Conservation (phyloP, 1,284 basidiomycete genomes). For the Ganoderma meredithae region DNA sequence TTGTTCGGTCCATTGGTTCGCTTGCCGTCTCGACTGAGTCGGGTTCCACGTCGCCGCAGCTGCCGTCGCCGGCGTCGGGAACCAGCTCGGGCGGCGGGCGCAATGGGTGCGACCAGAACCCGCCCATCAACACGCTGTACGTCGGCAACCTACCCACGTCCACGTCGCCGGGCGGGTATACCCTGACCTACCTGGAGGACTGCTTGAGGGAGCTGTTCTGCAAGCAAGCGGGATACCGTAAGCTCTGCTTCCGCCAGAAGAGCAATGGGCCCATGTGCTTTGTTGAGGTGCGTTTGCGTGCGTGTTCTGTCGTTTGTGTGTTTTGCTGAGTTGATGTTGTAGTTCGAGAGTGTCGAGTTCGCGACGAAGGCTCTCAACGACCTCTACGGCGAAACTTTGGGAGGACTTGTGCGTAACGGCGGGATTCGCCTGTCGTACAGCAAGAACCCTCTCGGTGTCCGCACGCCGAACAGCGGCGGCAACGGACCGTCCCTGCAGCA, state of each 20-base stretch:
- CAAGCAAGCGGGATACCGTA: constrained; percentile 84
- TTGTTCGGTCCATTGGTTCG: constrained; percentile 50
- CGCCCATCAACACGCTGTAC: constrained; percentile 95
- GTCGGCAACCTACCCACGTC: constrained; percentile 92
- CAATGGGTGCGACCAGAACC: constrained; percentile 88
- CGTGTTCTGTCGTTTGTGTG: constrained; percentile 4
- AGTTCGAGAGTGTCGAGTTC: constrained; percentile 91
- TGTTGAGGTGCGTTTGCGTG: constrained; percentile 73
- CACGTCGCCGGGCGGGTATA: constrained; percentile 66
- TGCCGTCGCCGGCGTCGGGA: constrained; percentile 55
- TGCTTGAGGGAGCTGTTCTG: constrained; percentile 85
- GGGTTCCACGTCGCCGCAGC: constrained; percentile 53
- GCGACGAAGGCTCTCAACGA: constrained; percentile 89
- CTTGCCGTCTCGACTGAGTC: constrained; percentile 61
- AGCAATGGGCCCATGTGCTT: constrained; percentile 98
- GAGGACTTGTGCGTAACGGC: constrained; percentile 91
- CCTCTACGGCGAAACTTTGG: constrained; percentile 90
- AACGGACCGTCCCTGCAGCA: constrained; percentile 58
- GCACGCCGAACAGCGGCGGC: constrained; percentile 73
- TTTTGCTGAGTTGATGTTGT: constrained; percentile 32
- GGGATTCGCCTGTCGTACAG: constrained; percentile 96
- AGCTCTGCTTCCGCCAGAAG: constrained; percentile 95
- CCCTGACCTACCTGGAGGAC: constrained; percentile 86
- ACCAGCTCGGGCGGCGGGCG: constrained; percentile 49
- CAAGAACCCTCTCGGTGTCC: constrained; percentile 92